These are phyloP conservation scores for Rhodomyrtus psidioides DNA, from an alignment of 441 rosid species.

Conservation along the genomic window DNA sequence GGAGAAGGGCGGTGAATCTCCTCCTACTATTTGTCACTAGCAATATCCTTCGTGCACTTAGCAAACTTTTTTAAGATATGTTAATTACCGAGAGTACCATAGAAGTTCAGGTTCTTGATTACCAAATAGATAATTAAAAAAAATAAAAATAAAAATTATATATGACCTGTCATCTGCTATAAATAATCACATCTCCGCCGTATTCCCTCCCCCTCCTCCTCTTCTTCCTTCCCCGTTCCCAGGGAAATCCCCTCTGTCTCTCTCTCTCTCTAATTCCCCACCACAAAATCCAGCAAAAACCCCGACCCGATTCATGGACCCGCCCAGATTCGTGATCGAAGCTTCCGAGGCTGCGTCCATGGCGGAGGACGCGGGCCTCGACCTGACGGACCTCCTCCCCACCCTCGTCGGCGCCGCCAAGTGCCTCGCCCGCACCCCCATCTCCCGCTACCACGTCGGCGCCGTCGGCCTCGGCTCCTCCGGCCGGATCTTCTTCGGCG, in stretches of 20 bases:
- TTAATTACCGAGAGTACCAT: background rate
- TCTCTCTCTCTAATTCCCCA: background rate
- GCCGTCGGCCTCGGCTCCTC: conserved; percentile 81
- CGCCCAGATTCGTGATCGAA: conserved; percentile 51
- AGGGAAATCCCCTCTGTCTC: background rate
- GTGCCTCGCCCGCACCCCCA: conserved; percentile 66
- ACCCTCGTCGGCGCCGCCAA: conserved; percentile 49
- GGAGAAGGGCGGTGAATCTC: background rate
- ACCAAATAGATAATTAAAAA: background rate
- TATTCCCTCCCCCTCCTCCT: conserved; percentile 3
- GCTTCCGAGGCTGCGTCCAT: conserved; percentile 58
- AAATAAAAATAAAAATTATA: background rate
- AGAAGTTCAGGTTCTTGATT: background rate
- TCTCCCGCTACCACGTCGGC: conserved; percentile 74
- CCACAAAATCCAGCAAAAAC: background rate
- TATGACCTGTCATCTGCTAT: background rate
- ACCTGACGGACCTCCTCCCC: conserved; percentile 59
- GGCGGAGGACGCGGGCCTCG: conserved; percentile 42
- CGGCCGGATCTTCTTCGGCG: conserved; percentile 83
- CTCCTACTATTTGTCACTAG: background rate
- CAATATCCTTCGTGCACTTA: background rate
- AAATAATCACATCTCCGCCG: background rate
- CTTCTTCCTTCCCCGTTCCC: conserved; percentile 13
- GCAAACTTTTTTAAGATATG: background rate
- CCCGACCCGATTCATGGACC: conserved; percentile 34